Evolutionary conservation across 345 rosid species (phyloP).

Genomic region (Zanthoxylum bungeanum): DNA sequence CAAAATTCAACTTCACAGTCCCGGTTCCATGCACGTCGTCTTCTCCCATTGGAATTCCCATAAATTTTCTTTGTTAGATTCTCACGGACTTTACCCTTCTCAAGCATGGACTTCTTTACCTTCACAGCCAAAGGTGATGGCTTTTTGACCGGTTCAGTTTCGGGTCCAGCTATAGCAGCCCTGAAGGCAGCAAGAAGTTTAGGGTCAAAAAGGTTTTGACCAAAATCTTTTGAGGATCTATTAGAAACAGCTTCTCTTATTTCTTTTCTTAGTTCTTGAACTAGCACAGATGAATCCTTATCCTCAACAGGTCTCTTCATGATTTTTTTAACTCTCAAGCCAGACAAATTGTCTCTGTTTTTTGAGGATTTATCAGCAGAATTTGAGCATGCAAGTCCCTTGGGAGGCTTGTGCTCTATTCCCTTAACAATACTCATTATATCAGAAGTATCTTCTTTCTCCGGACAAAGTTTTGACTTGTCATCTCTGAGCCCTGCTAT

Average conservation of each 20-base stretch:
- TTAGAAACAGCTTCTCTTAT: constrained; percentile 85
- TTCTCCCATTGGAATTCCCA: constrained; percentile 75
- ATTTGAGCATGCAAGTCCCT: constrained; percentile 23
- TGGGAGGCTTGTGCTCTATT: constrained; percentile 32
- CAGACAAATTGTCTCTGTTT: constrained; percentile 51
- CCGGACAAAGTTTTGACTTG: constrained; percentile 18
- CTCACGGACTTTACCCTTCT: constrained; percentile 96
- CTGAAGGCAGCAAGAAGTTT: constrained; percentile 95
- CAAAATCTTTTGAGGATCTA: constrained; percentile 58
- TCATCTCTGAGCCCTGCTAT: constrained; percentile 17
- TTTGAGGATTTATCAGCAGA: constrained; percentile 39
- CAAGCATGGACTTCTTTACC: constrained; percentile 76
- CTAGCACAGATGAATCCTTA: constrained; percentile 61
- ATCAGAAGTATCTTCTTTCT: constrained; percentile 33
- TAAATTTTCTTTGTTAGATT: constrained; percentile 92
- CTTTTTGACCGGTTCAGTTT: constrained; percentile 50
- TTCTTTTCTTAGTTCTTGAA: constrained; percentile 81
- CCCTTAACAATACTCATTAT: constrained; percentile 79
- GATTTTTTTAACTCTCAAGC: constrained; percentile 92
- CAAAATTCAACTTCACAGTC: constrained; percentile 99
- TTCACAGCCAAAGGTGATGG: constrained; percentile 59
- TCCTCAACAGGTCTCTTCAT: constrained; percentile 66
- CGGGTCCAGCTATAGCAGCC: constrained; percentile 69
- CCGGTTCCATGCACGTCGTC: constrained; percentile 90
- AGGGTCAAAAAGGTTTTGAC: constrained; percentile 70